A percentile compares a stretch with the other conserved stretches of the same genome.
These are phyloP conservation scores for Fusarium coicis DNA, from an alignment of 2,329 filamentous ascomycete genomes.

Conservation along the genomic window DNA sequence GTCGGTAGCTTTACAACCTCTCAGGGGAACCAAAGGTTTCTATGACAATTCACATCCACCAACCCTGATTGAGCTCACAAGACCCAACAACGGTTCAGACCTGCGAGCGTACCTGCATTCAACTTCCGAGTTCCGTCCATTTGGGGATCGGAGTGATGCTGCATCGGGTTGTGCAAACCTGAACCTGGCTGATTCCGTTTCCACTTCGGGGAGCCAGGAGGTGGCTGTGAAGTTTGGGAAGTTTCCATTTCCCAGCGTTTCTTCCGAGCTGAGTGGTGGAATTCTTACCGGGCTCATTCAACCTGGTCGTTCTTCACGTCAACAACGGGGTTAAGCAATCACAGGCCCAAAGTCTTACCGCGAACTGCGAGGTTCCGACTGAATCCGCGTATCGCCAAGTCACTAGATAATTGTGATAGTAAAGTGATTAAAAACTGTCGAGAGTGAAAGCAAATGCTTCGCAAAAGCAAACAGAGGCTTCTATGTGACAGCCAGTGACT, in stretches of 20 bases:
- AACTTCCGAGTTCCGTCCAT: constrained; percentile 2
- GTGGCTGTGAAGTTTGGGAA: constrained; percentile 15
- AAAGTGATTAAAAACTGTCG: not conserved
- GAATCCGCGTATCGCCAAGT: not conserved
- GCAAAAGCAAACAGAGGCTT: not conserved
- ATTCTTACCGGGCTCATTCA: constrained; percentile 1
- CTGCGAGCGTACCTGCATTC: constrained; percentile 16
- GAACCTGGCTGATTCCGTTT: constrained; percentile 9
- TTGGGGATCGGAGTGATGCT: constrained; percentile 16
- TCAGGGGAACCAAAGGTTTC: constrained; percentile 16
- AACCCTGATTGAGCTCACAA: not conserved
- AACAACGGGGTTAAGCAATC: not conserved
- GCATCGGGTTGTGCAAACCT: constrained; percentile 16
- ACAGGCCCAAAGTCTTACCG: not conserved
- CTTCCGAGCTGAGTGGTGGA: constrained; percentile 31
- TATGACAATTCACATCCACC: not conserved
- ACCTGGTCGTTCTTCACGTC: not conserved
- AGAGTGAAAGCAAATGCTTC: not conserved
- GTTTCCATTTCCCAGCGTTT: constrained; percentile 3
- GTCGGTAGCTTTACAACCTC: not conserved
- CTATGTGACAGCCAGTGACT: not conserved
- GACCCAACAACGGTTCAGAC: not conserved
- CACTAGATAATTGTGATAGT: not conserved
- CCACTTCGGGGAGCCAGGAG: constrained; percentile 13
- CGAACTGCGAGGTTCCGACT: not conserved